Conservation (phyloP, 306 rosid species). For the Sicyos baderoa region DNA sequence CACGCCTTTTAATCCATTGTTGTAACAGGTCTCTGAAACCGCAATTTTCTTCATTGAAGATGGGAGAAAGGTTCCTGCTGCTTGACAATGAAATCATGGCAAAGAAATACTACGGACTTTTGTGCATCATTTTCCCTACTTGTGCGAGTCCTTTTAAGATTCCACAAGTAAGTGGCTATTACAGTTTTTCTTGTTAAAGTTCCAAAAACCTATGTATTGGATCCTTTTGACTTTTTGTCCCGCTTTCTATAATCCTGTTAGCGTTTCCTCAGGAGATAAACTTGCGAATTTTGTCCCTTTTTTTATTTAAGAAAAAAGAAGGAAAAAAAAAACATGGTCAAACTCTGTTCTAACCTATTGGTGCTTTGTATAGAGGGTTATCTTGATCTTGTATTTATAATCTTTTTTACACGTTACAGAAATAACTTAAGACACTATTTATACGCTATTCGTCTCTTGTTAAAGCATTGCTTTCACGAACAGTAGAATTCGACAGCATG, state of each 20-base stretch:
- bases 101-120: constrained; percentile 17
- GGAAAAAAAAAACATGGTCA: not conserved
- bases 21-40: constrained; percentile 67
- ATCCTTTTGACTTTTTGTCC: constrained; percentile 14
- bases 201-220: constrained; percentile 18
- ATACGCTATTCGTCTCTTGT: not conserved
- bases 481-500: constrained; percentile 1
- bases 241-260: constrained; percentile 10
- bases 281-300: not conserved
- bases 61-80: constrained; percentile 96
- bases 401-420: not conserved
- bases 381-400: not conserved
- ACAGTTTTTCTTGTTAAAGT: constrained; percentile 18
- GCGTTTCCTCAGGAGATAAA: constrained; percentile 14
- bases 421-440: not conserved
- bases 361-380: constrained; percentile 17
- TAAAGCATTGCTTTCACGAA: constrained; percentile 13
- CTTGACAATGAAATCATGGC: constrained; percentile 41
- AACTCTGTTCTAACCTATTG: constrained; percentile 1
- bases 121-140: constrained; percentile 17
- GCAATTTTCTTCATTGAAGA: constrained; percentile 96
- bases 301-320: not conserved
- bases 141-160: constrained; percentile 20
- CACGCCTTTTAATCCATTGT: not conserved
- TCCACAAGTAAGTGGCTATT: constrained; percentile 21